Evolutionary conservation across 1,284 basidiomycete species (phyloP).

Genomic region (Naganishia liquefaciens): DNA sequence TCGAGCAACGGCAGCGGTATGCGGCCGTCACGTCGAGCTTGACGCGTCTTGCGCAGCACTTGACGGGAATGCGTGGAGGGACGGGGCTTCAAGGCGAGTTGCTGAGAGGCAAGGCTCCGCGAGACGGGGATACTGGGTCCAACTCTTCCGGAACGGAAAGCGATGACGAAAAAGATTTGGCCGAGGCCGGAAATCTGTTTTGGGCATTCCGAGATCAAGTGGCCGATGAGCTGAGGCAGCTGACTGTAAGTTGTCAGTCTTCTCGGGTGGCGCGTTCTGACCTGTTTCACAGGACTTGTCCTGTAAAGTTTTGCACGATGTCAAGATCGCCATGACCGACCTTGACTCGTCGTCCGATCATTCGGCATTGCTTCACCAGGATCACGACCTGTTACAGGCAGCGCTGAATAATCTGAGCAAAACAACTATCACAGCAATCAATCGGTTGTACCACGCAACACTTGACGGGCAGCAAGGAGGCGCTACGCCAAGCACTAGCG

Average conservation of each 20-base stretch:
- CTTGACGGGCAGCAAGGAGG: constrained; percentile 35
- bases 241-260: constrained; percentile 63
- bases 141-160: constrained; percentile 6
- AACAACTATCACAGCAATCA: constrained; percentile 73
- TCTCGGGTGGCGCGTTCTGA: constrained; percentile 1
- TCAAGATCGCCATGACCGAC: constrained; percentile 42
- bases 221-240: constrained; percentile 70
- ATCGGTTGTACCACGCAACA: constrained; percentile 68
- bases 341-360: constrained; percentile 23
- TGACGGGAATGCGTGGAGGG: constrained; percentile 80
- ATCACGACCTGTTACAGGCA: constrained; percentile 67
- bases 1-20: constrained; percentile 63
- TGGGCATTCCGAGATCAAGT: constrained; percentile 78
- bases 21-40: constrained; percentile 79
- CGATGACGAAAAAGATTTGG: constrained; percentile 55
- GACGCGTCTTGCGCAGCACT: constrained; percentile 83
- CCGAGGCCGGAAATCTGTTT: constrained; percentile 73
- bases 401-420: constrained; percentile 66
- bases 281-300: constrained; percentile 39
- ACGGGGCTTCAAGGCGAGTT: constrained; percentile 79
- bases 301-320: constrained; percentile 47
- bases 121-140: neutral
- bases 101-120: constrained; percentile 61
- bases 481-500: neutral
- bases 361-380: constrained; percentile 60